Evolutionary conservation across 495 filamentous ascomycete genomes (phyloP), one percentile per base, ranked within the genome.

Genomic region (Chlorociboria aeruginascens): DNA sequence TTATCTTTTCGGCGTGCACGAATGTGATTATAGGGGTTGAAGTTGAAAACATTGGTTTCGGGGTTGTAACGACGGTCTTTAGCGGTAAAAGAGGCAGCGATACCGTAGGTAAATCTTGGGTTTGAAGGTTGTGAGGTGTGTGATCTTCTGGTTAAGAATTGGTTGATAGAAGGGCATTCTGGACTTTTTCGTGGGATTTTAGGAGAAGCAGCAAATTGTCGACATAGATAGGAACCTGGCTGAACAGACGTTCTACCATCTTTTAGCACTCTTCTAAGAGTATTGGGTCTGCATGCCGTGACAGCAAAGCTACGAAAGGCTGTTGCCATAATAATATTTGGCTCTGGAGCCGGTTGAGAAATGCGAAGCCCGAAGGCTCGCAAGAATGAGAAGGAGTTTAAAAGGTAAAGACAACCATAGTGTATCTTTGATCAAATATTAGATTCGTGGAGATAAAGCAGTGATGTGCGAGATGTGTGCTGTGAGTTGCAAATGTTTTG

Each of bases 11-110:
- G 68, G 49, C 58, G 74, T 49, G 67, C 76, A 53, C 58, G 73
- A 51, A 73, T 78, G 50, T 61, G 69, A 55, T 73, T 69, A 49
- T 74, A 73, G 30, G 82, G 79, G 56, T 85, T 79, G 70, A 89
- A 89, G 59, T 82, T 79, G 65, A 86, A 89, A 38, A 79, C 64
- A 63, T 92, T 79, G 30, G 71, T 73, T 11, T 72, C 64, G 9
- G 85, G 79, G 50, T 89, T 72, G 64, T 86, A 90, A 25, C 68
- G 73, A 40, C 76, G 73, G 51, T 80, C 76, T 68, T 98, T 98
- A 46, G 81, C 85, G 10, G 86, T 76, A 55, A 81, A 84, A 6
- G 82, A 77, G 14, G 83, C 81, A 12, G 82, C 72, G 13, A 83
- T 68, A 51, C 77, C 69, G 66, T 83, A 87, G 34, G 69, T 69